Percentiles rank a stretch among this genome's conserved stretches.
These are phyloP conservation scores for Alternaria rosae DNA, from an alignment of 2,329 filamentous ascomycete species.

Conservation along the genomic window DNA sequence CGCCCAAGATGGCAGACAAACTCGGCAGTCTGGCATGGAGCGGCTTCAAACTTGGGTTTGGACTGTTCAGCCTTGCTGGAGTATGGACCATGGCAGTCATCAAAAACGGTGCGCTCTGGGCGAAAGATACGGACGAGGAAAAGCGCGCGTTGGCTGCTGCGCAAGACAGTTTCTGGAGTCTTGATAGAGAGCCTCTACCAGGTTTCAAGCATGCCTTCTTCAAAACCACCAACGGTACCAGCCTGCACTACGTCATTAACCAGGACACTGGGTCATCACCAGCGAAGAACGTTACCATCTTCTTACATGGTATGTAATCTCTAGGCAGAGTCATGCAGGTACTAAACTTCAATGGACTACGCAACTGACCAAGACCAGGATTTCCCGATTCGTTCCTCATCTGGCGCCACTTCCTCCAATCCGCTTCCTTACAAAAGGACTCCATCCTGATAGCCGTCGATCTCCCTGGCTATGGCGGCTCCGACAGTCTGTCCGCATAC, in stretches of 20 bases:
- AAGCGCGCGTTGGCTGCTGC: slow-evolving; percentile 48
- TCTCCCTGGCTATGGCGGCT: slow-evolving; percentile 66
- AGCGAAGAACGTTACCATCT: slow-evolving; percentile 56
- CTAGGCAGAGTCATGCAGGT: neutral
- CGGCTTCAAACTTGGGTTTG: slow-evolving; percentile 42
- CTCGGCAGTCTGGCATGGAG: slow-evolving; percentile 33
- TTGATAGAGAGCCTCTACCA: slow-evolving; percentile 55
- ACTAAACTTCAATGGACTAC: neutral
- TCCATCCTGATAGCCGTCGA: slow-evolving; percentile 62
- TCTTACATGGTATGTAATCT: slow-evolving; percentile 57
- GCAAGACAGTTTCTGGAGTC: slow-evolving; percentile 62
- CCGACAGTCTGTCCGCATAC: slow-evolving; percentile 60
- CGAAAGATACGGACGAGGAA: slow-evolving; percentile 35
- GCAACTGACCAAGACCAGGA: slow-evolving; percentile 34
- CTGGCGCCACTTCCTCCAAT: slow-evolving; percentile 60
- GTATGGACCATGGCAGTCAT: slow-evolving; percentile 32
- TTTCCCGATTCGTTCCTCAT: slow-evolving; percentile 66
- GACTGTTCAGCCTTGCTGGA: slow-evolving; percentile 34
- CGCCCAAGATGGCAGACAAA: slow-evolving; percentile 8
- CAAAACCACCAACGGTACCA: slow-evolving; percentile 57
- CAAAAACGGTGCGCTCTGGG: slow-evolving; percentile 39
- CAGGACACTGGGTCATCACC: slow-evolving; percentile 10
- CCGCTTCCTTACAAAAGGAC: slow-evolving; percentile 48
- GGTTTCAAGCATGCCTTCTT: slow-evolving; percentile 62
- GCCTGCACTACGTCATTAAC: slow-evolving; percentile 64